Base-by-base conservation (phyloP, 805 yeast species). In the Metschnikowia peoriensis region DNA sequence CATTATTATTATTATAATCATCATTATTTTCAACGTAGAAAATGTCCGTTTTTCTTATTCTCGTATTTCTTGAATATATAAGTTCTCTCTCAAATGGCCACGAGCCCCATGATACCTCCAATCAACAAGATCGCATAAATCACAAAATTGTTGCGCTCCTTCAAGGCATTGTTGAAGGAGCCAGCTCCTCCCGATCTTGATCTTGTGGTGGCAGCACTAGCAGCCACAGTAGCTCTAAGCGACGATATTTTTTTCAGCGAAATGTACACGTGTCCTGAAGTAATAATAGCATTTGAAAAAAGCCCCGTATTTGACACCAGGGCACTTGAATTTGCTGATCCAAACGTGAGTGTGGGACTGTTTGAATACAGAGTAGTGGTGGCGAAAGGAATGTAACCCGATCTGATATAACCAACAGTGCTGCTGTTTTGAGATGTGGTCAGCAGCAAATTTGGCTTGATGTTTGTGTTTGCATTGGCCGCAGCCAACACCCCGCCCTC, bases 401-500 rank as follows among this genome's bases (percentile, higher is more conserved):
- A 72, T 38, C 50, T 35, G 10, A 81, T 71, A 44, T 52, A 53
- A 9, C 55, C 67, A n/a, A 64, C 56, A 7, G 61, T 51, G 14
- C 63, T 55, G 37, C 14, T 38, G 71, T n/a, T 38, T 43, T 17
- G 46, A 6, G 10, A 9, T 42, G 34, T 11, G 9, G 41, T 14
- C 60, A 60, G 43, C 53, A 4, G 38, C 14, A 11, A 9, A 8
- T 4, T 9, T 27, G 28, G 37, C 29, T 32, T 47, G 12, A 66
- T 28, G 27, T 56, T 49, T 10, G 50, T 54, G 50, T 72, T 71
- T 2, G 85, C 73, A 44, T 77, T 76, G 0, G 83, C 88, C 46
- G 87, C 46, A 0, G 86, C 94, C 28, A 86, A 62, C 22, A 70
- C 69, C 28, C 72, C 65, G 16, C 80, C 81, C 14, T 78, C 89